Evolutionary conservation across 2,329 filamentous ascomycete species (phyloP), one percentile per base, ranked within the genome.

Genomic region (Xylariaceae sp.): DNA sequence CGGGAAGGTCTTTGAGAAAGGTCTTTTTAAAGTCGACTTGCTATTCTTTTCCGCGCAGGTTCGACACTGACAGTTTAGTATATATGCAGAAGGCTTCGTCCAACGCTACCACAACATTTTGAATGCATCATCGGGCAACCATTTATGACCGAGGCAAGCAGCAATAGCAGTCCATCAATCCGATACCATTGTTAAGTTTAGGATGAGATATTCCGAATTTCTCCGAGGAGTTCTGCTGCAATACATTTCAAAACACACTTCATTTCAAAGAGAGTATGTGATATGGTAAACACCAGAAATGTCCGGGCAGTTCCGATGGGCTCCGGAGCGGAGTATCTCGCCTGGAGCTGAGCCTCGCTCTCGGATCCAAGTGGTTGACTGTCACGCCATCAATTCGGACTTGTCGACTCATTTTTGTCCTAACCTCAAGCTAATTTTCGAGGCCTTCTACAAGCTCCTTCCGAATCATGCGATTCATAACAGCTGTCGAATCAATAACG

Each of bases 321-420:
- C 19, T 7, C 34, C 51, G 43, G 43, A 24, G 26, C 43, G 43
- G 51, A 53, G 34, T 53, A 53, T 47, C 39, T 53, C 51, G 24
- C 19, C 7, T 33, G n/a, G n/a, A 31, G 17, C 7, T 53, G 8
- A 34, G 9, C 19, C 6, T 40, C 26, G 17, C 26, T 41, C 14
- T n/a, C n/a, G n/a, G 9, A 24, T 21, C 31, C 5, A 19, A 40
- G 7, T 19, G 12, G 6, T 23, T 17, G 41, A 39, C 11, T 12
- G 23, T 29, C 29, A 28, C 40, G 23, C n/a, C 14, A 31, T 23
- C 16, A 9, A 47, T 19, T 40, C 24, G 24, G 44, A 23, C 12
- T 34, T 33, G 26, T 53, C 17, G 24, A 21, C 34, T 33, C 28
- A 47, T 41, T 12, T 46, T 19, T 19, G n/a, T n/a, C 49, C 28